Base-by-base conservation (phyloP, 164 flowering plant species). In the Brasenia schreberi region DNA sequence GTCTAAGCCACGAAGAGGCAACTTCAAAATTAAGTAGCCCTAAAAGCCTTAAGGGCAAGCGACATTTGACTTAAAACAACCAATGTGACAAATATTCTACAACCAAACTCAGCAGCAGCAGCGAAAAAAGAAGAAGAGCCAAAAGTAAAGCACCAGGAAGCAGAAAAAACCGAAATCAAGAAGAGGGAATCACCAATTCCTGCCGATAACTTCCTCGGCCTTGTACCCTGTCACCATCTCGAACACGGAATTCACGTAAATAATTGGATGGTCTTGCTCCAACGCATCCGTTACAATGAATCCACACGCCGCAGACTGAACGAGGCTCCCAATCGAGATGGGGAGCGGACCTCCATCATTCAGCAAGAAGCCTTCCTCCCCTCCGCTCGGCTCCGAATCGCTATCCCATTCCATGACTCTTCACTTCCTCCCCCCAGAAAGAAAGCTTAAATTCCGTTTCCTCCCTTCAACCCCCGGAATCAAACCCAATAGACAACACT, bases 221-320 rank as follows among this genome's bases (percentile, higher is more conserved):
- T 3, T 33, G 39, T 33, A 33, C 39, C 39, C 39, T 33, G 39
- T 33, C 56, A 82, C 83, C 70, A 84, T 72, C 76, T 89, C 92
- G 71, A 89, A 87, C 18, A 83, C 90, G 49, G 89, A 68, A 66
- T 87, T 89, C 65, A 81, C 85, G 65, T 87, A 89, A 11, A 84
- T 87, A 67, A 89, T 85, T 0, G 92, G 92, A 19, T 82, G 83
- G 74, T 87, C 96, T 3, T 85, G 87, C 70, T 87, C 96, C 62
- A 87, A 77, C 6, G 86, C 81, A 71, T 87, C 92, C 10, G 89
- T 85, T 18, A 89, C 90, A n/a, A 84, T 85, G 58, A 89, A 76
- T 3, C 92, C 90, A 65, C 90, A 85, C 1, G 88, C 90, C 42
- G 89, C 72, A 7, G 83, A 68, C 52, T 80, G 85, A 19, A 87